phyloP scores from a whole-genome alignment of 2,329 filamentous ascomycete species.

The Capronia coronata region DNA sequence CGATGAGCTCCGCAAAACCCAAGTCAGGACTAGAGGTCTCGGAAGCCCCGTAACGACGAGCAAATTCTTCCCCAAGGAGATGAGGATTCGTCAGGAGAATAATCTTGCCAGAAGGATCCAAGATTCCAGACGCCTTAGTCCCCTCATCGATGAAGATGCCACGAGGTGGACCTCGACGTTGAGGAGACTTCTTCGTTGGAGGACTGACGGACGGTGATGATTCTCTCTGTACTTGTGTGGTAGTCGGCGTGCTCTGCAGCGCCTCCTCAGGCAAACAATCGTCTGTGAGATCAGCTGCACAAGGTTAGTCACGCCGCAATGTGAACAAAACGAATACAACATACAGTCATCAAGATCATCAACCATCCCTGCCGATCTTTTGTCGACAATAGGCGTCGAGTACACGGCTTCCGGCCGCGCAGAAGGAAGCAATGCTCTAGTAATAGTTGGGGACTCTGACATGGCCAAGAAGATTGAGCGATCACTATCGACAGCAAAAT shows the following conservation, averaged over 20 bases:
- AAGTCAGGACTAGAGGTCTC: slow-evolving; percentile 24
- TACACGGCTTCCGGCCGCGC: slow-evolving; percentile 21
- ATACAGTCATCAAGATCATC: slow-evolving; percentile 25
- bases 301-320: slow-evolving; percentile 19
- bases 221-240: slow-evolving; percentile 3
- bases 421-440: slow-evolving; percentile 27
- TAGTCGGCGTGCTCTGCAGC: slow-evolving; percentile 58
- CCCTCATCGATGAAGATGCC: slow-evolving; percentile 45
- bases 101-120: slow-evolving; percentile 44
- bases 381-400: slow-evolving; percentile 5
- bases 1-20: slow-evolving; percentile 27
- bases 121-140: slow-evolving; percentile 43
- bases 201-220: slow-evolving; percentile 11
- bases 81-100: slow-evolving; percentile 43
- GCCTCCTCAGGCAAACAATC: slow-evolving; percentile 41
- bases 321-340: slow-evolving; percentile 13
- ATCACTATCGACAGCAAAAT: slow-evolving; percentile 48
- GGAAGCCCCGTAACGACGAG: slow-evolving; percentile 32
- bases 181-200: slow-evolving; percentile 33
- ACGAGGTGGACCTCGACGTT: slow-evolving; percentile 42
- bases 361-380: slow-evolving; percentile 9
- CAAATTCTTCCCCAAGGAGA: slow-evolving; percentile 34
- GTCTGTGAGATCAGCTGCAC: slow-evolving; percentile 26
- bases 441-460: slow-evolving; percentile 27
- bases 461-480: slow-evolving; percentile 16